These are phyloP conservation scores for Linnemannia hyalina DNA, from an alignment of 192 early-diverging fungal genomes.

Conservation along the genomic window DNA sequence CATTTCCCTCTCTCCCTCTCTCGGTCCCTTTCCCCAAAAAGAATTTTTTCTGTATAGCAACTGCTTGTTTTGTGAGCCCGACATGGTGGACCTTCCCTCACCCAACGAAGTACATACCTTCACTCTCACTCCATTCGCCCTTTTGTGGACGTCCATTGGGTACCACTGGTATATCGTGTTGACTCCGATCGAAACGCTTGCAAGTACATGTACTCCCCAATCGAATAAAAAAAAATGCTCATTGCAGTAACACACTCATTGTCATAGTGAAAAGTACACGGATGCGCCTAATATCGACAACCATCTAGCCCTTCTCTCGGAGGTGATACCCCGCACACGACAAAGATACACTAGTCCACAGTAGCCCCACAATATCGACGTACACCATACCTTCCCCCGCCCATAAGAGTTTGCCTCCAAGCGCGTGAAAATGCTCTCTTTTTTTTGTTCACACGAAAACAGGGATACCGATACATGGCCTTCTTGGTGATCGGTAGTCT, in stretches of 20 bases:
- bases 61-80: neutral
- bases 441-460: neutral
- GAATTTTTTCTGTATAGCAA: no score
- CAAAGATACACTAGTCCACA: no score
- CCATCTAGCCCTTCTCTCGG: no score
- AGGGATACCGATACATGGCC: neutral
- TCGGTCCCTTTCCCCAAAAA: neutral
- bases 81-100: neutral
- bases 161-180: neutral
- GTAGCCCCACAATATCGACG: no score
- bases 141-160: neutral
- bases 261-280: no score
- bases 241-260: no score
- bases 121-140: no score
- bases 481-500: no score
- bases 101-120: neutral
- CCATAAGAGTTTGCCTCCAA: neutral
- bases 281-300: no score
- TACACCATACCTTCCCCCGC: neutral
- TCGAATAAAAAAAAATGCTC: no score
- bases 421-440: slow-evolving; percentile 1
- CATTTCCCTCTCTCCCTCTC: neutral
- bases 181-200: neutral
- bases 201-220: neutral
- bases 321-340: no score